These are phyloP conservation scores for Mortierella sp. DNA, from an alignment of 371 early-diverging fungal species.

Conservation along the genomic window DNA sequence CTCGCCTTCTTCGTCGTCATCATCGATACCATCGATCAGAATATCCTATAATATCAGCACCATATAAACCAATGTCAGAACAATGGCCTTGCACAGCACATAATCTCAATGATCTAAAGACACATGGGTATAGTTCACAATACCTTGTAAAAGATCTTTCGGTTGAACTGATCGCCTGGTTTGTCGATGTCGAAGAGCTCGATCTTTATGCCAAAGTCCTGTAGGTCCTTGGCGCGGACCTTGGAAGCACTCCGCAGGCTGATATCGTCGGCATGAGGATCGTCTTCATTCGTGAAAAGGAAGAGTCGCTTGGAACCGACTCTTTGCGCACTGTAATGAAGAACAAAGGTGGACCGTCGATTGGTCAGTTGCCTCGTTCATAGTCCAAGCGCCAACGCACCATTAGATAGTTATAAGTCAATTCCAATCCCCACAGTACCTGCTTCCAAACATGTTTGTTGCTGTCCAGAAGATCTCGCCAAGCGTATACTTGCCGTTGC, in stretches of 20 bases:
- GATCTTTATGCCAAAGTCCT: conserved; percentile 62
- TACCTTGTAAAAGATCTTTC: conserved; percentile 63
- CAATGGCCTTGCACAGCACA: too few species aligned
- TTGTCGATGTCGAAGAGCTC: conserved; percentile 68
- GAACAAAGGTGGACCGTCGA: too few species aligned
- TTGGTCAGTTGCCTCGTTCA: too few species aligned
- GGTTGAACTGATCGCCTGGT: conserved; percentile 57
- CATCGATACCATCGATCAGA: conserved; percentile 25
- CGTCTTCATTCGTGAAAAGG: conserved; percentile 73
- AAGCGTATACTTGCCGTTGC: conserved; percentile 61
- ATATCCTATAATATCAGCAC: conserved; percentile 19
- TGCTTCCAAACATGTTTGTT: conserved; percentile 64
- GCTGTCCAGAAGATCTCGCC: conserved; percentile 75
- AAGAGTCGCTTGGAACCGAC: conserved; percentile 70
- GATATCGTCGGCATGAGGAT: conserved; percentile 63
- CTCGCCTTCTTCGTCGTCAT: conserved; percentile 21
- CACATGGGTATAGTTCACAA: neutral
- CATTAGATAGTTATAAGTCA: too few species aligned
- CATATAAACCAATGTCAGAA: too few species aligned
- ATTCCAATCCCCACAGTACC: conserved; percentile 37
- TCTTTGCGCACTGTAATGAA: conserved; percentile 55
- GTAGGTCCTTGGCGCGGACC: conserved; percentile 70
- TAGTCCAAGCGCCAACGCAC: too few species aligned
- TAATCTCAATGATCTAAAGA: too few species aligned
- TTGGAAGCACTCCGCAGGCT: conserved; percentile 62